A percentile compares a stretch with the other conserved stretches of the same genome.
Conservation (phyloP, 352 stramenopile genomes). For the Globisporangium splendens region DNA sequence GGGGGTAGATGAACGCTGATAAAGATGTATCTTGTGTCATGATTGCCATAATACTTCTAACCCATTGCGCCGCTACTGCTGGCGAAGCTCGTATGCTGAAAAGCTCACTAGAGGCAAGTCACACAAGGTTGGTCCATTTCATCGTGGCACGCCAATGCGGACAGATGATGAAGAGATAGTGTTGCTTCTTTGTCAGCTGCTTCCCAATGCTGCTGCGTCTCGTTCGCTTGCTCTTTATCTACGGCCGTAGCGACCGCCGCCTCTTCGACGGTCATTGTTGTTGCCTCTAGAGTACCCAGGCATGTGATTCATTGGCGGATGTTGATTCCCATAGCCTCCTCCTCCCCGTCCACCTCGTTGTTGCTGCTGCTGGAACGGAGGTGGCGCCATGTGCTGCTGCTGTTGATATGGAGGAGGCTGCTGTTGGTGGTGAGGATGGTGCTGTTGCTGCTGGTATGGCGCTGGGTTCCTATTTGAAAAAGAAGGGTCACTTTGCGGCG, state of each 20-base stretch:
- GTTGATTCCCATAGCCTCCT: conserved; percentile 8
- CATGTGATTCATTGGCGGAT: conserved; percentile 4
- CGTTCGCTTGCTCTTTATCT: conserved; percentile 13
- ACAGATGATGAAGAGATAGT: neutral
- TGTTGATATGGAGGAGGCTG: conserved; percentile 5
- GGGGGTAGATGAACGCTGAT: too few relatives aligned
- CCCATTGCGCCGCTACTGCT: too few relatives aligned
- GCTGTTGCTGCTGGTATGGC: conserved; percentile 19
- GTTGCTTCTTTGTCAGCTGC: conserved; percentile 2
- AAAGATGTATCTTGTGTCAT: too few relatives aligned
- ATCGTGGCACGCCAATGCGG: too few relatives aligned
- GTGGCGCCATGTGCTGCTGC: too few relatives aligned
- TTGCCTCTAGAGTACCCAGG: conserved; percentile 19
- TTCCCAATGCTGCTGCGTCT: neutral
- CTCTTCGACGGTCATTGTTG: conserved; percentile 3
- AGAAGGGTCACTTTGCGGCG: conserved; percentile 8
- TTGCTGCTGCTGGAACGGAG: conserved; percentile 12
- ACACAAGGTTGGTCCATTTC: too few relatives aligned
- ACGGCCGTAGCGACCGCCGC: conserved; percentile 22
- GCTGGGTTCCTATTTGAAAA: conserved; percentile 14
- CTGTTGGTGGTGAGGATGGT: neutral
- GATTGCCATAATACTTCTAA: too few relatives aligned
- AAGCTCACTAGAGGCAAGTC: too few relatives aligned
- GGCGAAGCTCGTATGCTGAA: too few relatives aligned
- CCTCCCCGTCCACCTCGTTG: conserved; percentile 12